These are phyloP conservation scores for Nicotiana tabacum DNA, from an alignment of 257 asterid species.

Conservation along the genomic window DNA sequence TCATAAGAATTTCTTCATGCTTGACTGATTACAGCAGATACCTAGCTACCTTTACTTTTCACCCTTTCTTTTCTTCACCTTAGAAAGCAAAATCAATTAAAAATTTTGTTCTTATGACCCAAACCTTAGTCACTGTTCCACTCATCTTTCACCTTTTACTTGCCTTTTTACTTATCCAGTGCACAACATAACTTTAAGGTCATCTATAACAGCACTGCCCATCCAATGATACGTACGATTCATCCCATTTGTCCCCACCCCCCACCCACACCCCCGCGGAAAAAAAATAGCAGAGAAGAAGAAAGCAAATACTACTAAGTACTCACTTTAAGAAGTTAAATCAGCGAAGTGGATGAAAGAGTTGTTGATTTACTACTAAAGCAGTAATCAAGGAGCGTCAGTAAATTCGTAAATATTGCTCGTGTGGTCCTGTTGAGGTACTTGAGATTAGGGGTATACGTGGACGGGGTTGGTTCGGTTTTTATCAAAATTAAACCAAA, in stretches of 20 bases:
- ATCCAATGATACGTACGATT: background rate
- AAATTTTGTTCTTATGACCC: background rate
- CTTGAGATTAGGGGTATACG: background rate
- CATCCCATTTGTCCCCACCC: background rate
- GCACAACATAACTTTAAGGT: background rate
- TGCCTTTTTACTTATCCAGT: background rate
- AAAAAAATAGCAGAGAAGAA: too few relatives aligned
- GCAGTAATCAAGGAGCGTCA: background rate
- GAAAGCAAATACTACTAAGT: background rate
- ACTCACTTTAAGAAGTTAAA: background rate
- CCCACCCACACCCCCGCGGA: too few relatives aligned
- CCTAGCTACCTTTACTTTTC: background rate
- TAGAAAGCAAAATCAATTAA: background rate
- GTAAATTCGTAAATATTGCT: background rate
- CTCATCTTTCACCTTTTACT: conserved; percentile 4
- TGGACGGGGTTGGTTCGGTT: too few relatives aligned
- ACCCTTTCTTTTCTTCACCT: background rate
- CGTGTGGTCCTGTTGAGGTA: background rate
- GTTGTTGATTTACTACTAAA: conserved; percentile 25
- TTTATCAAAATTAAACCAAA: too few relatives aligned
- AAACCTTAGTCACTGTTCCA: conserved; percentile 11
- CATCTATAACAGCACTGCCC: background rate
- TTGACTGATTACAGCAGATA: background rate
- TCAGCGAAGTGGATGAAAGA: conserved; percentile 14
- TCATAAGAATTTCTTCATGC: background rate